Conservation (phyloP, 2,329 filamentous ascomycete genomes). For the Zalaria obscura region DNA sequence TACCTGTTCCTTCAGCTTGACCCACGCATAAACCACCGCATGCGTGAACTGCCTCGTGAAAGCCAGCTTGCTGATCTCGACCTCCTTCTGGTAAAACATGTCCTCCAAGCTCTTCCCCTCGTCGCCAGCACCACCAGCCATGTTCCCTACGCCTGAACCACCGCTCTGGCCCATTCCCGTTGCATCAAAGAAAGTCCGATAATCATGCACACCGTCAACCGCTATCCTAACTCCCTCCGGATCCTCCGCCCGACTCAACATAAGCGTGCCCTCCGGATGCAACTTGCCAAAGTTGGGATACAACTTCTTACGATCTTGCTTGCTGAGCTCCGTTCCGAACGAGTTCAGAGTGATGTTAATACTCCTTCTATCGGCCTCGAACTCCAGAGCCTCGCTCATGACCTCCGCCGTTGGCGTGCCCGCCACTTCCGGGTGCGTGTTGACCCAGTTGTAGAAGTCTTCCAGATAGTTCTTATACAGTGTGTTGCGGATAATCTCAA, state of each 20-base stretch:
- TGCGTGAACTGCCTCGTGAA: slow-evolving; percentile 96
- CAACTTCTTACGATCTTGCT: slow-evolving; percentile 87
- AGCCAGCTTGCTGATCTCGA: slow-evolving; percentile 90
- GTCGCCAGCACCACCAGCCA: slow-evolving; percentile 62
- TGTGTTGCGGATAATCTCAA: slow-evolving; percentile 96
- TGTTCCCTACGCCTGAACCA: slow-evolving; percentile 59
- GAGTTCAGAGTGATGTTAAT: slow-evolving; percentile 99
- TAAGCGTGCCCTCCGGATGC: slow-evolving; percentile 85
- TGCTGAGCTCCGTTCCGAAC: slow-evolving; percentile 89
- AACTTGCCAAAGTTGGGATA: slow-evolving; percentile 86
- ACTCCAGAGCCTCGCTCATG: slow-evolving; percentile 92
- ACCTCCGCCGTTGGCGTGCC: slow-evolving; percentile 84
- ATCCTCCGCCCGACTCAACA: slow-evolving; percentile 90
- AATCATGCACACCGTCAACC: slow-evolving; percentile 84
- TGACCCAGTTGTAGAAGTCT: slow-evolving; percentile 92
- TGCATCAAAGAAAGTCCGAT: slow-evolving; percentile 91
- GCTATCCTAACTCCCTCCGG: slow-evolving; percentile 86
- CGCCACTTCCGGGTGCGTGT: slow-evolving; percentile 70
- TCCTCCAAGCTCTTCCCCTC: slow-evolving; percentile 90
- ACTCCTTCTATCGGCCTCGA: slow-evolving; percentile 87
- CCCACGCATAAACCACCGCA: slow-evolving; percentile 92
- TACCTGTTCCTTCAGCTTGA: slow-evolving; percentile 94
- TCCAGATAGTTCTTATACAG: slow-evolving; percentile 99
- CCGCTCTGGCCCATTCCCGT: slow-evolving; percentile 52
- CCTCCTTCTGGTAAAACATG: slow-evolving; percentile 98